Conservation (phyloP, 208 protist genomes). For the Crithidia sp. region DNA sequence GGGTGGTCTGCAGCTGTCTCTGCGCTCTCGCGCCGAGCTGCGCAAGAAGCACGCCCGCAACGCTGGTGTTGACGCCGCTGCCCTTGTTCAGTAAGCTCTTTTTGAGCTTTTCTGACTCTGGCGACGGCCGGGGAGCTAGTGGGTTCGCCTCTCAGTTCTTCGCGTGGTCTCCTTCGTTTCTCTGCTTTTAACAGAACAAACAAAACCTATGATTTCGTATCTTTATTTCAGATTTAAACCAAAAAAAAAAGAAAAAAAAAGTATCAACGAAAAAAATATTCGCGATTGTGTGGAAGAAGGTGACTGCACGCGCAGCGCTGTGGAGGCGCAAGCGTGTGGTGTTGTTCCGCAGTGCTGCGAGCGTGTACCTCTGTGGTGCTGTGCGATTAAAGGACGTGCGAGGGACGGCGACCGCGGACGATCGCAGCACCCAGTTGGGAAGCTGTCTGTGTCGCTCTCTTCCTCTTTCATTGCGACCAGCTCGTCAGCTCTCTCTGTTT, state of each 20-base stretch:
- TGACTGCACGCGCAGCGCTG: neutral
- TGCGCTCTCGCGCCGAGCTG: slow-evolving; percentile 79
- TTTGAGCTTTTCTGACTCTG: neutral
- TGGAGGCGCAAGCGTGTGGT: too few species aligned
- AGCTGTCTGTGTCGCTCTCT: too few species aligned
- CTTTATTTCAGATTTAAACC: slow-evolving; percentile 30
- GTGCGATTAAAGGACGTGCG: too few species aligned
- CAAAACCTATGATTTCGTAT: slow-evolving; percentile 21
- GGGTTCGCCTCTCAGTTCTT: neutral
- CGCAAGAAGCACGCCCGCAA: slow-evolving; percentile 85
- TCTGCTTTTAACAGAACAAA: slow-evolving; percentile 19
- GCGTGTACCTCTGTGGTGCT: too few species aligned
- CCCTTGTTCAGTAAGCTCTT: slow-evolving; percentile 14
- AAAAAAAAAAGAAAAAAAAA: slow-evolving; percentile 18
- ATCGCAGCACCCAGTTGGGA: too few species aligned
- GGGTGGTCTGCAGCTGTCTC: slow-evolving; percentile 93
- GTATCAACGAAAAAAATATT: slow-evolving; percentile 11
- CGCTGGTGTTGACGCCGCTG: slow-evolving; percentile 54
- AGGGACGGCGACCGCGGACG: too few species aligned
- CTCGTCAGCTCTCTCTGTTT: too few species aligned
- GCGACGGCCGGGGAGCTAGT: neutral
- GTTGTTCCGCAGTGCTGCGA: too few species aligned
- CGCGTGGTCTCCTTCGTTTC: slow-evolving; percentile 5
- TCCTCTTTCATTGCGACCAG: too few species aligned
- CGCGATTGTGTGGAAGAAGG: neutral